Evolutionary conservation across 495 filamentous ascomycete species (phyloP), one percentile per base, ranked within the genome.

Genomic region (Recurvomyces mirabilis): DNA sequence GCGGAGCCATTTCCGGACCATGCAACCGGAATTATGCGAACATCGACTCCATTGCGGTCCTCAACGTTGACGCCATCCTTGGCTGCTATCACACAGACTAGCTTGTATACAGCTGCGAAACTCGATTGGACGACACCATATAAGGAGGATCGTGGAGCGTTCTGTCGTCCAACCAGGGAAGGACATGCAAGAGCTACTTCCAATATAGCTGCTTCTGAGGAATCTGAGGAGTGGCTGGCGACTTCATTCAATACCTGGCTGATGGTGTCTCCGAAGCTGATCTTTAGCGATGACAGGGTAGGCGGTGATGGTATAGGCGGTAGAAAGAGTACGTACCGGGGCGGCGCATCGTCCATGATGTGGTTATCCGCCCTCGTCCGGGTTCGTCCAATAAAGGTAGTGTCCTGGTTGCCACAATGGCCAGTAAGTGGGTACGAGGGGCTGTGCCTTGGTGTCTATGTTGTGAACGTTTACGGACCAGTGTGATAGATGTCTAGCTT

Each of bases 71-170:
- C 65, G 15, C 66, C 65, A 11, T 75, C 62, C 48, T 78, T 69
- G 28, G 78, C 70, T 45, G 76, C 81, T 20, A 85, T 64, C 38
- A 78, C 64, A 28, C 77, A 74, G 54, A 91, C 65, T 32, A 96
- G 68, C 52, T 74, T 77, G 69, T 96, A 96, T 44, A 94, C 54
- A 39, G 72, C 74, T 17, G 82, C 82, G 18, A 96, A 58, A 12
- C 88, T 68, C 22, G 65, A 63, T 64, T 94, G 87, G 7, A 80
- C 68, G 20, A 71, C 62, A 49, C 60, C 65, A 66, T 85, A 74
- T 44, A 76, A 46, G 64, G 64, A 56, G 51, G 74, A 65, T 60
- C 79, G 64, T 52, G 76, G 64, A 15, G 31, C 43, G 63, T 30
- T 52, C 26, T 49, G 41, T 1, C 22, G 11, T 12, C 66, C 67